Evolutionary conservation across 106 monocot species (phyloP).

Genomic region (Hemerocallis citrina): DNA sequence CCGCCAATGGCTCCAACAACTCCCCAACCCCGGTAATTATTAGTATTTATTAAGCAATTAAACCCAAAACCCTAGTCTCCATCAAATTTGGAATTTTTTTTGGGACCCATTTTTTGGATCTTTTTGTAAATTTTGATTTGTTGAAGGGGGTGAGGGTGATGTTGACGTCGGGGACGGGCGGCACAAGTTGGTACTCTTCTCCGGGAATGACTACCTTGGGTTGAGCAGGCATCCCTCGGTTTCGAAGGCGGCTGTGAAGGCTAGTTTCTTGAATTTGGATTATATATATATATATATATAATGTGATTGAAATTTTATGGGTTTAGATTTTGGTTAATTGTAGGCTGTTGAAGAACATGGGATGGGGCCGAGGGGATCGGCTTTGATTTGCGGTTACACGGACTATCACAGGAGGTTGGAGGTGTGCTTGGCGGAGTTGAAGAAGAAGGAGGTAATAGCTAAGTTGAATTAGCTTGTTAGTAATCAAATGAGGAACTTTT

Average conservation of each 20-base stretch:
- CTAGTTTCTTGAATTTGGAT: background rate
- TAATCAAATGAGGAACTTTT: background rate
- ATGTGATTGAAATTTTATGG: too few relatives aligned
- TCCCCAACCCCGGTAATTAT: constrained; percentile 15
- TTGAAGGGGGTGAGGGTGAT: constrained; percentile 6
- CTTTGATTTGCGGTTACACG: constrained; percentile 83
- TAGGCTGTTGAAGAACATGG: constrained; percentile 66
- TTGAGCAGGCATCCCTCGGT: constrained; percentile 74
- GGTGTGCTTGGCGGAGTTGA: constrained; percentile 62
- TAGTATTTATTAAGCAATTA: background rate
- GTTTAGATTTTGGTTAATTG: background rate
- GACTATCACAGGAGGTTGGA: constrained; percentile 69
- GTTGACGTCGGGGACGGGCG: background rate
- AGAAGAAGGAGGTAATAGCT: constrained; percentile 78
- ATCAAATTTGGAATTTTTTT: background rate
- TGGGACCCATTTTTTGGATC: background rate
- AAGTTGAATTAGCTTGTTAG: background rate
- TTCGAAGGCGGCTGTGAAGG: constrained; percentile 50
- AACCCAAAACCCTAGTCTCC: background rate
- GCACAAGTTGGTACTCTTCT: constrained; percentile 72
- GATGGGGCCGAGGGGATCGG: constrained; percentile 89
- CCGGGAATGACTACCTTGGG: constrained; percentile 89
- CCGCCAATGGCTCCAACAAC: constrained; percentile 45
- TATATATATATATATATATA: too few relatives aligned
- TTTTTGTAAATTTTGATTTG: background rate